Conservation (phyloP, 192 early-diverging fungal genomes). For the Podila epigama region DNA sequence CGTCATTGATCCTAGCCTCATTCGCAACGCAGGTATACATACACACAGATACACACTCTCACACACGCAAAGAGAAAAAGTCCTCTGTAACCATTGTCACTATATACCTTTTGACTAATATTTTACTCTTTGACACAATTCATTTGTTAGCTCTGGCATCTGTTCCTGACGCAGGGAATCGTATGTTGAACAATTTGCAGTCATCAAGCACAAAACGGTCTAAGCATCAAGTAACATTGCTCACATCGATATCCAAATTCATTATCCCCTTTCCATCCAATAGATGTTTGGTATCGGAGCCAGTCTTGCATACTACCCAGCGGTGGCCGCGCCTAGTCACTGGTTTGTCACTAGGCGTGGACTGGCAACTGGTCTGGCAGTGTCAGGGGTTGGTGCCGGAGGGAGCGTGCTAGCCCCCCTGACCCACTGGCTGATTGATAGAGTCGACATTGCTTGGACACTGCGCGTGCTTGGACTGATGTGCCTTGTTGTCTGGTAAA, state of each 20-base stretch:
- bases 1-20: conserved; percentile 54
- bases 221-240: no score
- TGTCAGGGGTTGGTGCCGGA: conserved; percentile 72
- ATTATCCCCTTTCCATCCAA: neutral
- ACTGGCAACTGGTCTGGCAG: conserved; percentile 71
- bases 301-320: conserved; percentile 66
- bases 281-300: conserved; percentile 66
- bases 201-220: neutral
- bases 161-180: conserved; percentile 78
- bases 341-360: conserved; percentile 68
- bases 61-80: no score
- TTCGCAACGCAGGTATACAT: conserved; percentile 57
- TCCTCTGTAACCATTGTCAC: no score
- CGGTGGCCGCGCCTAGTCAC: conserved; percentile 66
- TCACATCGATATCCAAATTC: neutral
- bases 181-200: neutral
- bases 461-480: conserved; percentile 44
- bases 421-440: conserved; percentile 40
- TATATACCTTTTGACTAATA: no score
- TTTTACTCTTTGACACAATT: neutral
- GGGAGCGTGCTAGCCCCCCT: conserved; percentile 66
- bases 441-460: conserved; percentile 44
- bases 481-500: conserved; percentile 51
- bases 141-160: conserved; percentile 61
- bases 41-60: no score